Percentiles rank a stretch among this genome's conserved stretches.
Evolutionary conservation across 2,329 filamentous ascomycete species (phyloP).

Genomic region (Colletotrichum tropicale): DNA sequence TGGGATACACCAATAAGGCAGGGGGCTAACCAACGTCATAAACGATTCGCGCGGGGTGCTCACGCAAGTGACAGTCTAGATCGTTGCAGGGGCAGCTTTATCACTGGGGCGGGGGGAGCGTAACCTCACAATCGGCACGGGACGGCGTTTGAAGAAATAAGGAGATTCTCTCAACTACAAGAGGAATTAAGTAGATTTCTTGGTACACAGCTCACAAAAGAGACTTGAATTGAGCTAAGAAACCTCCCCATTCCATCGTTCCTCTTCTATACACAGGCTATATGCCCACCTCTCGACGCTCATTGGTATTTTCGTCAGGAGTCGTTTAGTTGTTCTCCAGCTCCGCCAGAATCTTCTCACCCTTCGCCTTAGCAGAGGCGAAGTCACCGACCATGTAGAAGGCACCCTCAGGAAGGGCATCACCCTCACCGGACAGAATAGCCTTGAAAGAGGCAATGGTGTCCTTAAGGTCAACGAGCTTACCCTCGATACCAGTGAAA

Average conservation of each 20-base stretch:
- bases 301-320: slow-evolving; percentile 21
- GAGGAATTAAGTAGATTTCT: slow-evolving; percentile 57
- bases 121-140: not conserved
- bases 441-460: slow-evolving; percentile 98
- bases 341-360: slow-evolving; percentile 99
- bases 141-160: slow-evolving; percentile 13
- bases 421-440: slow-evolving; percentile 93
- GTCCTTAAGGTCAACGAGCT: slow-evolving; percentile 97
- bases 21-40: not conserved
- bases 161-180: slow-evolving; percentile 34
- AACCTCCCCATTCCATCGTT: slow-evolving; percentile 52
- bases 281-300: slow-evolving; percentile 43
- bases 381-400: slow-evolving; percentile 99
- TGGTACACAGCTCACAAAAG: slow-evolving; percentile 68
- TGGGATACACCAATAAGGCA: not conserved
- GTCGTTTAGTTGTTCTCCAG: slow-evolving; percentile 61
- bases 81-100: not conserved
- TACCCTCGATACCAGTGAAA: slow-evolving; percentile 93
- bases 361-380: slow-evolving; percentile 90
- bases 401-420: slow-evolving; percentile 90
- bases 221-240: slow-evolving; percentile 60
- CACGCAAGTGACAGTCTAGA: not conserved
- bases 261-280: slow-evolving; percentile 64
- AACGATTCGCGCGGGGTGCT: not conserved
- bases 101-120: not conserved